Evolutionary conservation across 345 rosid species (phyloP).

Genomic region (Syzygium grande): DNA sequence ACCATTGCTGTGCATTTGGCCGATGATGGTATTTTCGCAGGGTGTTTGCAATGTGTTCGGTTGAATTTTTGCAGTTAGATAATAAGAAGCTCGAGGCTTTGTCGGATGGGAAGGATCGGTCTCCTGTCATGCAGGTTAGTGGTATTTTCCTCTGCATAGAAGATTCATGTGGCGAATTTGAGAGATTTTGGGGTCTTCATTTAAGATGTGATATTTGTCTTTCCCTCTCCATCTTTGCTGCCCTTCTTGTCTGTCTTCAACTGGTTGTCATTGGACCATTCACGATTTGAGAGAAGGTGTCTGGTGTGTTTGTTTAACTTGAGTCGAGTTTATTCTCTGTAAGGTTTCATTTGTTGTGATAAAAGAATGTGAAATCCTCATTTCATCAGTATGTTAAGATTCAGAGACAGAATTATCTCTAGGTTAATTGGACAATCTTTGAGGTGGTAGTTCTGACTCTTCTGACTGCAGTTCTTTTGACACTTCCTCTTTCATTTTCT

Average conservation of each 20-base stretch:
- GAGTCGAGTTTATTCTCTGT: neutral
- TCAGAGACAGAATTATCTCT: neutral
- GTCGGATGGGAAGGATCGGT: conserved; percentile 48
- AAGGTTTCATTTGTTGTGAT: neutral
- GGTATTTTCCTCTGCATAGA: neutral
- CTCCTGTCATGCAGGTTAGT: conserved; percentile 84
- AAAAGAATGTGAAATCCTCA: neutral
- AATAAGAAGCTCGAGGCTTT: conserved; percentile 74
- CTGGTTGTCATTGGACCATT: neutral
- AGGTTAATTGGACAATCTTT: neutral
- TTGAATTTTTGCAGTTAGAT: conserved; percentile 54
- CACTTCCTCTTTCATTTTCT: neutral
- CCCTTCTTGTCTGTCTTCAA: neutral
- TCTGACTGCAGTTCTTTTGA: neutral
- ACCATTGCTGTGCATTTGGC: neutral
- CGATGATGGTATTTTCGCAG: neutral
- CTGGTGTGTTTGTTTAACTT: neutral
- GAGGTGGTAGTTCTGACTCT: neutral
- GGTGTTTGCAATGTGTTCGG: neutral
- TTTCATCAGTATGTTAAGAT: neutral
- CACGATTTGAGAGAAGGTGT: neutral
- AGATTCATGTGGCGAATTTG: neutral
- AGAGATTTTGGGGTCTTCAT: neutral
- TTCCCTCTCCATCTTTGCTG: neutral
- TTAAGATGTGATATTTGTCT: neutral